These are phyloP conservation scores for Citropsis articulata DNA, from an alignment of 345 rosid species.

Conservation along the genomic window DNA sequence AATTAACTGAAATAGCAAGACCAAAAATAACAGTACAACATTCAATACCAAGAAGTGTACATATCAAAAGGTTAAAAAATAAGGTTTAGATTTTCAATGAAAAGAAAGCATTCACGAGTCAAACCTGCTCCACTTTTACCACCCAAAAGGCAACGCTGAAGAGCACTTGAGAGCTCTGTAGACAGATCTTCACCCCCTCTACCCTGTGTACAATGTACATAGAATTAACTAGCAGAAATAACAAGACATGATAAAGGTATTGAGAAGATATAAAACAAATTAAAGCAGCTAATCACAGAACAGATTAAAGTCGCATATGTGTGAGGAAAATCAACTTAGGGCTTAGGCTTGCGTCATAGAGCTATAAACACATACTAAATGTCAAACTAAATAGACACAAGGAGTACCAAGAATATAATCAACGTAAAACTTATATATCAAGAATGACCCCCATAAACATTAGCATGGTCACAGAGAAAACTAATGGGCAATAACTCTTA, in stretches of 20 bases:
- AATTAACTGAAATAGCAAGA: constrained; percentile 11
- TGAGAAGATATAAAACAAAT: neutral
- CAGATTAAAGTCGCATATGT: neutral
- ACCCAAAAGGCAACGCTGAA: constrained; percentile 77
- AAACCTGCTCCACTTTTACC: constrained; percentile 89
- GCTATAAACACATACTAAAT: neutral
- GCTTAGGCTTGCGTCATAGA: neutral
- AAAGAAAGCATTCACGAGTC: neutral
- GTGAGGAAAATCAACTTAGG: neutral
- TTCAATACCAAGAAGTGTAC: neutral
- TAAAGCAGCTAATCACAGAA: neutral
- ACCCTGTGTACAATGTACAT: constrained; percentile 45
- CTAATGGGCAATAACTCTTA: neutral
- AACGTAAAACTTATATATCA: neutral
- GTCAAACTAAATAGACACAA: constrained; percentile 1
- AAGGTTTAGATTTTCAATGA: neutral
- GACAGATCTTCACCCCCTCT: constrained; percentile 94
- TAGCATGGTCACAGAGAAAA: neutral
- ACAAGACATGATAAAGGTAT: neutral
- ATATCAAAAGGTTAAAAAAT: neutral
- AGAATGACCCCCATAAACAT: neutral
- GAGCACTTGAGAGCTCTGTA: constrained; percentile 69
- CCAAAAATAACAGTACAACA: neutral
- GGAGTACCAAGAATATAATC: neutral
- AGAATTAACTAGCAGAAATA: neutral